A percentile compares a stretch with the other conserved stretches of the same genome.
Conservation (phyloP, 108 stramenopile genomes). For the Schizochytrium sp. region DNA sequence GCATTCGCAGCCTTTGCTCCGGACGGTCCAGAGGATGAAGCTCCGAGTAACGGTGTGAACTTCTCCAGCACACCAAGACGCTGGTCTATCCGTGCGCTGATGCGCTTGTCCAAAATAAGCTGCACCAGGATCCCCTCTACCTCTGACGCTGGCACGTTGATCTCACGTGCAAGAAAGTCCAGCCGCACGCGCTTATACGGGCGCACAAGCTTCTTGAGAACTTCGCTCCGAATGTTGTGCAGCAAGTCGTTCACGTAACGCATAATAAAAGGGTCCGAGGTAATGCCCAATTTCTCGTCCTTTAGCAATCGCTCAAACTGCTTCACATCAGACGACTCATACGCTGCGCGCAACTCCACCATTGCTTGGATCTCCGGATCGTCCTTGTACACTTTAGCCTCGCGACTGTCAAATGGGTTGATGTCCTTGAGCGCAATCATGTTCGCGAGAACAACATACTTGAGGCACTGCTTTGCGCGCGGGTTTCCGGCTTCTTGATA, state of each 20-base stretch:
- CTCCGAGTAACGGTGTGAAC: neutral
- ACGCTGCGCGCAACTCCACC: conserved; percentile 48
- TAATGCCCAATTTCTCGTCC: conserved; percentile 34
- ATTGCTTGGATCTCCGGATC: conserved; percentile 50
- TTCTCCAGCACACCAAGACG: conserved; percentile 24
- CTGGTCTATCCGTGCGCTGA: conserved; percentile 42
- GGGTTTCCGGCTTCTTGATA: conserved; percentile 51
- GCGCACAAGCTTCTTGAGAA: conserved; percentile 34
- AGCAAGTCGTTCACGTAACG: conserved; percentile 42
- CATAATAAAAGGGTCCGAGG: conserved; percentile 46
- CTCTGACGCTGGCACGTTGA: conserved; percentile 20
- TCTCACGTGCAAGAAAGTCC: conserved; percentile 37
- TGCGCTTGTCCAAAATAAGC: conserved; percentile 36
- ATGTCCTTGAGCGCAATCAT: conserved; percentile 52
- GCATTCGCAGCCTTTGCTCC: neutral
- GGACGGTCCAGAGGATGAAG: neutral
- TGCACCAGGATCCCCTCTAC: conserved; percentile 42
- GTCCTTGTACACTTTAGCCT: conserved; percentile 56
- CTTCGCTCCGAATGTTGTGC: conserved; percentile 45
- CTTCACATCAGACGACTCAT: conserved; percentile 42
- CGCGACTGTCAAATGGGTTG: conserved; percentile 53
- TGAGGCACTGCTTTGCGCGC: conserved; percentile 51
- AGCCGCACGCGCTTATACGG: conserved; percentile 43
- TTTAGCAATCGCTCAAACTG: conserved; percentile 40
- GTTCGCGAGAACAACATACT: conserved; percentile 55